phyloP scores from a whole-genome alignment of 768 basidiomycete genomes.

The Rhizopogon rudus region DNA sequence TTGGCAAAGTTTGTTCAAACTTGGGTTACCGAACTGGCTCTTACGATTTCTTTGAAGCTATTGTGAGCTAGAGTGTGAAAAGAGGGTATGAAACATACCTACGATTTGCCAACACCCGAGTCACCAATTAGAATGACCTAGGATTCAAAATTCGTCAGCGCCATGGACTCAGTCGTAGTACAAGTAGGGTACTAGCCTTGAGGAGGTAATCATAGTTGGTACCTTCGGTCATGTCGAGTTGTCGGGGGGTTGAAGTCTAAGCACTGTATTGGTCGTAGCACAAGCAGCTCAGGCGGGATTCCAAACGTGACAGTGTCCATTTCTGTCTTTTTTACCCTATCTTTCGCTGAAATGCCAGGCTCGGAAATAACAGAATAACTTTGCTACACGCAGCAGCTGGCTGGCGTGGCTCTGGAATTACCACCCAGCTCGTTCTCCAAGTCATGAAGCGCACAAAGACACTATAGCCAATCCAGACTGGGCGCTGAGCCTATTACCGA shows the following conservation, averaged over 20 bases:
- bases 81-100: conserved; percentile 35
- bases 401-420: neutral
- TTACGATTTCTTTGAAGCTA: conserved; percentile 18
- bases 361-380: neutral
- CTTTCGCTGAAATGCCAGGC: too few species aligned
- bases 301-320: conserved; percentile 9
- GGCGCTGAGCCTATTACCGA: conserved; percentile 9
- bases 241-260: conserved; percentile 6
- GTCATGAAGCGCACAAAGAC: neutral
- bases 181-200: conserved; percentile 60
- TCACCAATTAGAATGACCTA: conserved; percentile 99
- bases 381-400: neutral
- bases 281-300: conserved; percentile 23
- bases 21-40: too few species aligned
- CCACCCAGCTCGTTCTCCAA: neutral
- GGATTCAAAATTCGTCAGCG: conserved; percentile 3
- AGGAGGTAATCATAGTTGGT: conserved; percentile 99
- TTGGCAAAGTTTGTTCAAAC: too few species aligned
- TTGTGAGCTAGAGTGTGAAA: conserved; percentile 1
- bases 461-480: neutral
- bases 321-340: too few species aligned
- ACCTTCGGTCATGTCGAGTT: conserved; percentile 71
- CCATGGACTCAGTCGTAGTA: neutral
- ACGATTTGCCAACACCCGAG: conserved; percentile 99
- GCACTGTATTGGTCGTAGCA: conserved; percentile 2